A percentile compares a stretch with the other conserved stretches of the same genome.
These are phyloP conservation scores for Ogataea nakhonphanomensis DNA, from an alignment of 805 yeast genomes.

Conservation along the genomic window DNA sequence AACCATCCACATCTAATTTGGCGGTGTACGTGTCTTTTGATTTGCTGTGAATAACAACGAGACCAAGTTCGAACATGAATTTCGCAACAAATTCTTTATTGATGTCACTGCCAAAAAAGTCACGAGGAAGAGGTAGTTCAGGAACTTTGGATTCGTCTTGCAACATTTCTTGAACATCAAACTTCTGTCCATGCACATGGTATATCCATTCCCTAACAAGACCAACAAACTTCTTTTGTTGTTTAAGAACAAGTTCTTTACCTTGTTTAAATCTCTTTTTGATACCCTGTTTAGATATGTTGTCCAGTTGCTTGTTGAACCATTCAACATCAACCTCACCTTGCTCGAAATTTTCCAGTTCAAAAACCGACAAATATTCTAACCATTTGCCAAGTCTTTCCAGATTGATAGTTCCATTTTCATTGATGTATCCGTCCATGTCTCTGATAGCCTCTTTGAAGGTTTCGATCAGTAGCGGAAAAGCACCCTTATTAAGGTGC, in stretches of 20 bases:
- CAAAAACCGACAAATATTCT: conserved; percentile 71
- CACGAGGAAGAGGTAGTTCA: conserved; percentile 44
- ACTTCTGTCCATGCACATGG: conserved; percentile 30
- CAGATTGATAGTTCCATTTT: conserved; percentile 77
- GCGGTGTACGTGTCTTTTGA: conserved; percentile 54
- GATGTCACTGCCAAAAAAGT: conserved; percentile 39
- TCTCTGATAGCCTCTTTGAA: conserved; percentile 76
- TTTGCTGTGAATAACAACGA: conserved; percentile 61
- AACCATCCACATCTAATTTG: conserved; percentile 69
- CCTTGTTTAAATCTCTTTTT: conserved; percentile 64
- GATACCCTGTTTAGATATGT: conserved; percentile 70
- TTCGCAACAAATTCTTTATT: conserved; percentile 60
- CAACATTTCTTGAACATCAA: conserved; percentile 31
- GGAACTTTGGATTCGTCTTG: conserved; percentile 41
- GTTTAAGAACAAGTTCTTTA: conserved; percentile 59
- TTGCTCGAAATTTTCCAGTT: conserved; percentile 79
- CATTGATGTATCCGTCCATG: conserved; percentile 81
- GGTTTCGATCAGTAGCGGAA: conserved; percentile 85
- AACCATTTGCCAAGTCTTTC: conserved; percentile 72
- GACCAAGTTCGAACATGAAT: conserved; percentile 64
- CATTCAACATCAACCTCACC: conserved; percentile 83
- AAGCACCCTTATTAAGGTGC: conserved; percentile 91
- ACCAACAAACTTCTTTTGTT: conserved; percentile 73
- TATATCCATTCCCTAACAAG: conserved; percentile 48
- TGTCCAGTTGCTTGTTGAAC: conserved; percentile 84